Percentiles rank a stretch among this genome's conserved stretches.
Conservation (phyloP, 495 filamentous ascomycete genomes). For the Annulohypoxylon stygium region DNA sequence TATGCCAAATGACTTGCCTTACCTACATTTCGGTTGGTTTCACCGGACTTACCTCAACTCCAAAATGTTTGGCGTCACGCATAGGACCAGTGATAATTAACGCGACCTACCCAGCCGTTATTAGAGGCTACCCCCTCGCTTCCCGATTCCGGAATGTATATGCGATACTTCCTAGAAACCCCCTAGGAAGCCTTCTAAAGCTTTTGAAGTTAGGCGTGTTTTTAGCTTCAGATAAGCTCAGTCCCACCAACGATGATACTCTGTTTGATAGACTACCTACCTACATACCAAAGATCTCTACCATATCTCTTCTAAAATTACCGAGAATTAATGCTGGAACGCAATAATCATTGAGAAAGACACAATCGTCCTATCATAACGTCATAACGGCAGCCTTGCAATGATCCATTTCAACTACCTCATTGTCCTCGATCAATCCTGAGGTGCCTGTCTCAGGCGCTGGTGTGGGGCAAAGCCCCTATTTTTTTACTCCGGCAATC, state of each 20-base stretch:
- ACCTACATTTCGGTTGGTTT: no score
- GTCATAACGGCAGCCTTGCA: neutral
- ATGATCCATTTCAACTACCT: neutral
- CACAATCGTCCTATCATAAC: neutral
- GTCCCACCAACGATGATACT: neutral
- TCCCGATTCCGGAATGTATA: neutral
- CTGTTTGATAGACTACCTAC: neutral
- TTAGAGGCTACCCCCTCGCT: neutral
- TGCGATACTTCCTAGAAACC: neutral
- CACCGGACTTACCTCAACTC: no score
- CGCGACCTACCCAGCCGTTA: neutral
- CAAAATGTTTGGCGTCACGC: no score
- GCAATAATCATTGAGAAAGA: neutral
- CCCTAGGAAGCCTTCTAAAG: neutral
- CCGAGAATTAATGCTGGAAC: neutral
- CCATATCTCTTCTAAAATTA: neutral
- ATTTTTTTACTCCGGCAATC: neutral
- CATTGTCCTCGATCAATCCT: neutral
- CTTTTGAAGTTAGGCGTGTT: neutral
- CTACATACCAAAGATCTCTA: no score
- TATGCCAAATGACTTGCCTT: no score
- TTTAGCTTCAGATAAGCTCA: neutral
- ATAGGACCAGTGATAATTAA: no score
- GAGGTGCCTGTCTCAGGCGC: neutral
- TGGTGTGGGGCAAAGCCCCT: neutral